phyloP scores from a whole-genome alignment of 352 stramenopile genomes.

The Phytophthora pisi region DNA sequence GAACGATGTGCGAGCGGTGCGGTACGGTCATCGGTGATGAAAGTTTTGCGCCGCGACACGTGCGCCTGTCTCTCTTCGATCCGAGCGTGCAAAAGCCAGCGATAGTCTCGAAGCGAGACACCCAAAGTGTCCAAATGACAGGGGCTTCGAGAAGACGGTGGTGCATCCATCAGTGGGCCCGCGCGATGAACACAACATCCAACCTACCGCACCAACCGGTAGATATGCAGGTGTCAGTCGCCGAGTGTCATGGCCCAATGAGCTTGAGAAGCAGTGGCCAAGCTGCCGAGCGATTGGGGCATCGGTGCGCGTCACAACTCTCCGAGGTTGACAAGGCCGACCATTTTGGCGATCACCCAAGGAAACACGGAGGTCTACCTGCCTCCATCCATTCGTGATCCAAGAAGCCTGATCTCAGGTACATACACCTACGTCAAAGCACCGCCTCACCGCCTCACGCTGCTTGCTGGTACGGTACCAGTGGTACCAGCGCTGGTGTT shows the following conservation, averaged over 20 bases:
- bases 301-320: not conserved
- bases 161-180: not conserved
- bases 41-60: constrained; percentile 9
- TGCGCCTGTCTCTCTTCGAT: constrained; percentile 3
- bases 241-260: not conserved
- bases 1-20: not conserved
- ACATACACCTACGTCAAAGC: not conserved
- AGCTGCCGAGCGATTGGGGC: not conserved
- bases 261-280: not conserved
- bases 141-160: constrained; percentile 2
- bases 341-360: constrained; percentile 4
- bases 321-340: not conserved
- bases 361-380: not conserved
- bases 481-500: no score
- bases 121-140: not conserved
- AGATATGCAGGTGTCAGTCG: not conserved
- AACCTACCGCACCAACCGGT: not conserved
- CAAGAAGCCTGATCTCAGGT: not conserved
- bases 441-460: not conserved
- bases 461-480: no score
- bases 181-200: not conserved
- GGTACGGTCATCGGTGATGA: constrained; percentile 5
- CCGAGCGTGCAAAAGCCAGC: not conserved
- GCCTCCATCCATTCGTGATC: not conserved
- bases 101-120: not conserved